phyloP scores from a whole-genome alignment of 495 filamentous ascomycete species.

The Letharia lupina region DNA sequence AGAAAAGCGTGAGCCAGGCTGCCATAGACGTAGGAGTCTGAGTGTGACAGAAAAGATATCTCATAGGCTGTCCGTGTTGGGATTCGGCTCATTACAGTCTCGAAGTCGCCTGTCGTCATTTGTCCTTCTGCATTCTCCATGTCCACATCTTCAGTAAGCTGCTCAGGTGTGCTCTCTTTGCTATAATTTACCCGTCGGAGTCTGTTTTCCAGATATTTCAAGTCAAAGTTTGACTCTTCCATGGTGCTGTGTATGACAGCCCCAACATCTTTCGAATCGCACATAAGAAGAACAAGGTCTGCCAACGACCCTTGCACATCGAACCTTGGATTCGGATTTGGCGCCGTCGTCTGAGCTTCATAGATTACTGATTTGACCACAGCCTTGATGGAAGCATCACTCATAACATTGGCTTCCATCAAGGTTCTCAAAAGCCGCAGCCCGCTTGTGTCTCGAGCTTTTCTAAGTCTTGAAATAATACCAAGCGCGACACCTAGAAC shows the following conservation, averaged over 20 bases:
- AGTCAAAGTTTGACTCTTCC: constrained; percentile 52
- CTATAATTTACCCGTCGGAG: constrained; percentile 57
- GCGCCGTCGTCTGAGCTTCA: constrained; percentile 31
- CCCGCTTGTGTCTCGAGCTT: constrained; percentile 47
- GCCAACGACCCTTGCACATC: constrained; percentile 54
- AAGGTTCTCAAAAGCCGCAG: constrained; percentile 52
- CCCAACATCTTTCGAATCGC: constrained; percentile 43
- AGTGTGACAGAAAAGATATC: constrained; percentile 27
- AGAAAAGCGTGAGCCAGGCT: constrained; percentile 56
- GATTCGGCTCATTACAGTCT: constrained; percentile 39
- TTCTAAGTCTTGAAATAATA: constrained; percentile 54
- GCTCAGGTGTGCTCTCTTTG: constrained; percentile 27
- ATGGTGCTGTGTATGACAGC: constrained; percentile 34
- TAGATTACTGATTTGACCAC: constrained; percentile 56
- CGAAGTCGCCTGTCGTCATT: constrained; percentile 27
- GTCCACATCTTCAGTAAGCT: constrained; percentile 41
- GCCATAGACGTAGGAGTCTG: constrained; percentile 23
- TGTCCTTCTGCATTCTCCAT: constrained; percentile 40
- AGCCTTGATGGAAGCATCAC: constrained; percentile 49
- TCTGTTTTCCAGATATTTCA: constrained; percentile 60
- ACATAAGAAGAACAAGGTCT: constrained; percentile 53
- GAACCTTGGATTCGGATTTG: constrained; percentile 31
- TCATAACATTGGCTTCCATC: constrained; percentile 52
- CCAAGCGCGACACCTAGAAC: constrained; percentile 63
- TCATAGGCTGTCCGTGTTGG: constrained; percentile 27